Percentiles rank a stretch among this genome's conserved stretches.
phyloP scores from a whole-genome alignment of 2,329 filamentous ascomycete species.

The Fusarium hainanense region DNA sequence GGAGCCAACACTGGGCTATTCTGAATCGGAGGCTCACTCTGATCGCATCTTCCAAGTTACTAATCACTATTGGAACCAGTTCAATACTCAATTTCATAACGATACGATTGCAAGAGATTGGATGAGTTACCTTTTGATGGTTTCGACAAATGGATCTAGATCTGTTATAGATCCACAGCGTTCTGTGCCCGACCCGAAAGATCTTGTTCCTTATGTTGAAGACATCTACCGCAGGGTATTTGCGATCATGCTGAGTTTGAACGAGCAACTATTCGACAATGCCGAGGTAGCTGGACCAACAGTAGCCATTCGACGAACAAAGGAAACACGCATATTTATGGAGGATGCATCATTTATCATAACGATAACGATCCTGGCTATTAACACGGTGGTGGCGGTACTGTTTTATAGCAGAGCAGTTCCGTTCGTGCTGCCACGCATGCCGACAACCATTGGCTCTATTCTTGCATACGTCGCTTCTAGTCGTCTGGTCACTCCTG shows the following conservation, averaged over 20 bases:
- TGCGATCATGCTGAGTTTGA: constrained; percentile 53
- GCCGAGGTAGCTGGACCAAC: no score
- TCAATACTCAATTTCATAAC: constrained; percentile 49
- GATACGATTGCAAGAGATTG: constrained; percentile 57
- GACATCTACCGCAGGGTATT: constrained; percentile 41
- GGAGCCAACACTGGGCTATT: constrained; percentile 29
- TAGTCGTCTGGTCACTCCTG: constrained; percentile 49
- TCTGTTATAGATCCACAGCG: constrained; percentile 48
- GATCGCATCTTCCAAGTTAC: constrained; percentile 11
- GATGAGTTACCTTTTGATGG: constrained; percentile 52
- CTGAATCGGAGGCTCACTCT: constrained; percentile 17
- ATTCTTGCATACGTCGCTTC: constrained; percentile 60
- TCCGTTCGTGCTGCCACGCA: constrained; percentile 57
- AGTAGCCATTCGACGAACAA: background rate
- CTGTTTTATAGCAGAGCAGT: constrained; percentile 57
- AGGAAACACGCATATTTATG: constrained; percentile 61
- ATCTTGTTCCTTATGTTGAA: constrained; percentile 31
- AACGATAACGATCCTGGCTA: constrained; percentile 54
- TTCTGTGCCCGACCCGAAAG: constrained; percentile 33
- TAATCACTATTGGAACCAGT: constrained; percentile 41
- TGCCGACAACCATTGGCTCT: constrained; percentile 64
- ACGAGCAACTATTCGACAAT: constrained; percentile 40
- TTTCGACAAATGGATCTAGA: constrained; percentile 39
- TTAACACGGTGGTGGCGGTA: constrained; percentile 57
- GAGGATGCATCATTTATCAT: constrained; percentile 59